These are phyloP conservation scores for Ballota nigra DNA, from an alignment of 257 asterid genomes.

Conservation along the genomic window DNA sequence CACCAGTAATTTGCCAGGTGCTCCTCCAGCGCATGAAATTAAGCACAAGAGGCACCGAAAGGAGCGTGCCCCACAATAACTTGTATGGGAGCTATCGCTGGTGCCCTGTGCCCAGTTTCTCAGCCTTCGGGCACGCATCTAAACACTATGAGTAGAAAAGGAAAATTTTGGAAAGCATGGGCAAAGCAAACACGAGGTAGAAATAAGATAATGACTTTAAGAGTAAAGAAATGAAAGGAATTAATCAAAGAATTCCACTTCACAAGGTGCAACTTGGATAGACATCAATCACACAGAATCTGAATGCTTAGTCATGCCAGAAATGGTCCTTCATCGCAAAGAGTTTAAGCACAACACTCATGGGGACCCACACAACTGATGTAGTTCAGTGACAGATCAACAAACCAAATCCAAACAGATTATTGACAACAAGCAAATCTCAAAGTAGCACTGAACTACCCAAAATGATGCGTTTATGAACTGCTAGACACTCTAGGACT, in stretches of 20 bases:
- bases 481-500: too few species aligned
- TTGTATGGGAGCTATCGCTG: neutral
- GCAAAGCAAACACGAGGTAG: neutral
- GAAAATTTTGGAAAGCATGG: neutral
- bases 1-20: neutral
- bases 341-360: neutral
- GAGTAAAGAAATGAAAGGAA: neutral
- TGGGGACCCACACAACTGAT: neutral
- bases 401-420: constrained; percentile 20
- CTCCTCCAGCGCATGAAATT: neutral
- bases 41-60: neutral
- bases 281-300: neutral
- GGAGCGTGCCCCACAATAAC: neutral
- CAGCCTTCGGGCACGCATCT: neutral
- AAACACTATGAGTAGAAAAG: neutral
- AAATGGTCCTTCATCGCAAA: neutral
- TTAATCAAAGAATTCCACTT: neutral
- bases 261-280: neutral
- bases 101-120: too few species aligned
- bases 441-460: too few species aligned
- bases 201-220: neutral
- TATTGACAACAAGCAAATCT: neutral
- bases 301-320: neutral
- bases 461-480: too few species aligned
- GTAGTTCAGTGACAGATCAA: neutral